These are phyloP conservation scores for Coccomyxa subellipsoidea DNA, from an alignment of 163 green algal species.

Conservation along the genomic window DNA sequence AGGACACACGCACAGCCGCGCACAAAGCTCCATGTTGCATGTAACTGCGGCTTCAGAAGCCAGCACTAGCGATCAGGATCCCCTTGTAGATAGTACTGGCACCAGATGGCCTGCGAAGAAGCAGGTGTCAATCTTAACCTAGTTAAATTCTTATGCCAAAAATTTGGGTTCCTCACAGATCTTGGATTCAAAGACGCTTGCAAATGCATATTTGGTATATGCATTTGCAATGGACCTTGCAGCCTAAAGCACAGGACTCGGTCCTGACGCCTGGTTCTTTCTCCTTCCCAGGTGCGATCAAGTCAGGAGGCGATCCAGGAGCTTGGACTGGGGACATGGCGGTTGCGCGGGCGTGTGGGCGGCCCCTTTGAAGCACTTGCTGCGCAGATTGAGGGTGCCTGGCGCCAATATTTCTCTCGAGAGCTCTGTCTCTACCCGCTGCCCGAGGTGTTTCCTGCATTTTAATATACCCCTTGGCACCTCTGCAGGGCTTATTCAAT, in stretches of 20 bases:
- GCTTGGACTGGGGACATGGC: slow-evolving; percentile 52
- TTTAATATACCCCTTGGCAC: neutral
- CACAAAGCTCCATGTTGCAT: neutral
- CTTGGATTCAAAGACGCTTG: too few relatives aligned
- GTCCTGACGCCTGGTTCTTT: neutral
- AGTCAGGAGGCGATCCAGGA: neutral
- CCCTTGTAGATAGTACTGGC: neutral
- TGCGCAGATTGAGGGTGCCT: slow-evolving; percentile 43
- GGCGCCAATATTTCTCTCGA: slow-evolving; percentile 43
- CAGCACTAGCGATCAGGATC: neutral
- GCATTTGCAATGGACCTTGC: too few relatives aligned
- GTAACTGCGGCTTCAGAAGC: neutral
- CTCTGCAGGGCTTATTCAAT: too few relatives aligned
- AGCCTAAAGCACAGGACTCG: neutral
- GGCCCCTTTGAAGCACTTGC: slow-evolving; percentile 58
- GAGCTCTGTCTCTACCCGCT: slow-evolving; percentile 58
- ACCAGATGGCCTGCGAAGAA: neutral
- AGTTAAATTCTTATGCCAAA: too few relatives aligned
- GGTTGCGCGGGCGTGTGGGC: slow-evolving; percentile 48
- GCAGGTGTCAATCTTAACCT: too few relatives aligned
- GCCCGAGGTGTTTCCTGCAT: neutral
- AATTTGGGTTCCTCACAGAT: too few relatives aligned
- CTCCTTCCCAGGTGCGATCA: neutral
- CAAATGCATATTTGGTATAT: too few relatives aligned
- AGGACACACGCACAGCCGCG: neutral